Base-by-base conservation (phyloP, 2,329 filamentous ascomycete species). In the Alternaria tenuissima region DNA sequence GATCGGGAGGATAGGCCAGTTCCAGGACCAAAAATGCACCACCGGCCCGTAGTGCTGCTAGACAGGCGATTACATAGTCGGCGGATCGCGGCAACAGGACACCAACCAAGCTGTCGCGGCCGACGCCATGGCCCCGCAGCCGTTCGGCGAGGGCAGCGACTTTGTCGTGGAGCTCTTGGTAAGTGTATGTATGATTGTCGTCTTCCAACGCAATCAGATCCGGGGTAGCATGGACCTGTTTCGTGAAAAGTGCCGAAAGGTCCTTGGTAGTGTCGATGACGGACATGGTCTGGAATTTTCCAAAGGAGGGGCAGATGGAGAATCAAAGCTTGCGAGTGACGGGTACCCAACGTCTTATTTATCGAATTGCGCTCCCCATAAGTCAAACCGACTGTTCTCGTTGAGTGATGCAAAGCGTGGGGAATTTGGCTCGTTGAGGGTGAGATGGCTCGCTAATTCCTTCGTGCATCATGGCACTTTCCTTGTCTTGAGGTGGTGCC, bases 11-110 rank as follows among this genome's bases (percentile, higher is more conserved):
- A 65, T 94, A 94, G 3, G 91, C 91, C 49, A 93, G 83, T 78
- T 94, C 91, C 3, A 94, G 86, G 2, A 94, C 91, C 5, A 94
- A 83, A 73, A 93, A 94, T 2, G 91, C 91, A 55, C 91, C 91
- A 52, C 91, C 91, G 2, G 91, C 91, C 60, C 90, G 87, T 39
- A 94, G 85, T n/a, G 90, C 88, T 26, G 91, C 91, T 53, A 94
- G 82, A 72, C 89, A 93, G 16, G 91, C 88, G 76, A 94, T 88
- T 62, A 94, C 89, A 78, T 94, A 93, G 78, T 93, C 86, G 49
- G 90, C 90, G 75, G 90, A 92, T 55, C 91, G 88, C 57, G 88
- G 89, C 73, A 94, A 85, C 53, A 94, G 84, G 42, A 94, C 88
- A 54, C 91, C 91, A 32, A 94, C 91, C 18, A 93, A 84, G 66